These are phyloP conservation scores for Aspergillus sclerotiicarbonarius DNA, from an alignment of 495 filamentous ascomycete species.

Conservation along the genomic window DNA sequence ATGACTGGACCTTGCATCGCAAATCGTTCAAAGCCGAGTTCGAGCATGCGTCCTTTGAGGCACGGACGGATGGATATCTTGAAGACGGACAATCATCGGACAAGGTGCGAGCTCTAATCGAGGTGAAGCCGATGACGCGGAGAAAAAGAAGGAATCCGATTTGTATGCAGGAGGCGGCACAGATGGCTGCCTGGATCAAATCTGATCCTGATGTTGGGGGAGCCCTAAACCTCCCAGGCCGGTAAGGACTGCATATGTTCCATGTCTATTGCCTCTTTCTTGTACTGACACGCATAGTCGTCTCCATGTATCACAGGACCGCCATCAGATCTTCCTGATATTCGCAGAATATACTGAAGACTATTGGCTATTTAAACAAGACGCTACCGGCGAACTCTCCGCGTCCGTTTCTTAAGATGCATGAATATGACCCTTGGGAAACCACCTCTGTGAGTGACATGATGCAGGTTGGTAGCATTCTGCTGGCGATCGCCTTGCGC, in stretches of 20 bases:
- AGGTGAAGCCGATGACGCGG: slow-evolving; percentile 7
- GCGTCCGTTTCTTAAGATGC: slow-evolving; percentile 16
- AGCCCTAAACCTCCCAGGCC: neutral
- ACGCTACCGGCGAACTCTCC: neutral
- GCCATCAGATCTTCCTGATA: slow-evolving; percentile 7
- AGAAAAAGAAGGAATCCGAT: neutral
- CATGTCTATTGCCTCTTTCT: neutral
- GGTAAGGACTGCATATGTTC: neutral
- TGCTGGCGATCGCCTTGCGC: slow-evolving; percentile 10
- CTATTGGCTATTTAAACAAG: slow-evolving; percentile 5
- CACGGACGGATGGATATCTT: slow-evolving; percentile 4
- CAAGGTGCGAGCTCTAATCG: neutral
- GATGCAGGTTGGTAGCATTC: slow-evolving; percentile 4
- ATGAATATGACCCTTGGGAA: slow-evolving; percentile 14
- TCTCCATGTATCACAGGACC: slow-evolving; percentile 6
- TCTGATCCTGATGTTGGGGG: neutral
- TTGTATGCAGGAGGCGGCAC: slow-evolving; percentile 2
- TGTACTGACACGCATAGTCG: slow-evolving; percentile 5
- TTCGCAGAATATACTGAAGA: slow-evolving; percentile 9
- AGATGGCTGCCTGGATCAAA: slow-evolving; percentile 9
- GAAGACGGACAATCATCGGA: neutral
- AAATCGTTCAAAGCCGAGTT: neutral
- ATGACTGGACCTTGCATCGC: slow-evolving; percentile 1
- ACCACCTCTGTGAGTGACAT: slow-evolving; percentile 4
- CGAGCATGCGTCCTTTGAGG: neutral